Conservation (phyloP, 1,284 basidiomycete species). For the Leccinum solheimii region DNA sequence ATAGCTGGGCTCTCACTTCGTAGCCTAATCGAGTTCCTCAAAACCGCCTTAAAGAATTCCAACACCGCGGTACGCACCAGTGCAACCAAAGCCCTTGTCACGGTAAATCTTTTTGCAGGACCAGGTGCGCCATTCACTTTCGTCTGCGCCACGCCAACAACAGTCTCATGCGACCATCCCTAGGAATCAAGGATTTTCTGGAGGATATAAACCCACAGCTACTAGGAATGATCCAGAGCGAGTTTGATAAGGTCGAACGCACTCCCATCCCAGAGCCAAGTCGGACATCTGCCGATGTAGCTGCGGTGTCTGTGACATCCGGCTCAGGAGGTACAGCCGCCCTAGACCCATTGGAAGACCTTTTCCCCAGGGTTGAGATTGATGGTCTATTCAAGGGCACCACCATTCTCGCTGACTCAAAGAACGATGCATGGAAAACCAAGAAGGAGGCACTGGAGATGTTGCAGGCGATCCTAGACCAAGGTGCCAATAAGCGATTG, state of each 20-base stretch:
- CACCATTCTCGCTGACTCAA: conserved; percentile 77
- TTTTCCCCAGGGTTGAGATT: conserved; percentile 94
- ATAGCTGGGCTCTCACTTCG: conserved; percentile 84
- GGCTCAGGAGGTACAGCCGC: conserved; percentile 42
- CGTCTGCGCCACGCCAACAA: background rate
- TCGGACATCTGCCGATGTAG: conserved; percentile 74
- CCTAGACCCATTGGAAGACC: conserved; percentile 83
- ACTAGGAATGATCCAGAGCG: conserved; percentile 85
- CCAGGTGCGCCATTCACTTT: conserved; percentile 56
- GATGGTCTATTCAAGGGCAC: conserved; percentile 88
- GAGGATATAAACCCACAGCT: conserved; percentile 96
- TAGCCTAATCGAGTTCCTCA: conserved; percentile 88
- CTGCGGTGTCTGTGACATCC: conserved; percentile 45
- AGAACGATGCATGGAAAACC: conserved; percentile 95
- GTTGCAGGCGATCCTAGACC: conserved; percentile 82
- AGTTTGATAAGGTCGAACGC: conserved; percentile 94
- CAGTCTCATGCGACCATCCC: conserved; percentile 3
- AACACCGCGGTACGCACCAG: conserved; percentile 93
- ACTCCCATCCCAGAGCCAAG: conserved; percentile 79
- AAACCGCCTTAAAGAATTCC: conserved; percentile 86
- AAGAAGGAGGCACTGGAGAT: conserved; percentile 95
- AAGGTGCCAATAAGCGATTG: conserved; percentile 88
- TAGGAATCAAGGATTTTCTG: conserved; percentile 88
- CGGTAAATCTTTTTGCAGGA: conserved; percentile 90
- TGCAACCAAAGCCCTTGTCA: conserved; percentile 94